Conservation (phyloP, 768 basidiomycete genomes). For the Solioccasus polychromus region DNA sequence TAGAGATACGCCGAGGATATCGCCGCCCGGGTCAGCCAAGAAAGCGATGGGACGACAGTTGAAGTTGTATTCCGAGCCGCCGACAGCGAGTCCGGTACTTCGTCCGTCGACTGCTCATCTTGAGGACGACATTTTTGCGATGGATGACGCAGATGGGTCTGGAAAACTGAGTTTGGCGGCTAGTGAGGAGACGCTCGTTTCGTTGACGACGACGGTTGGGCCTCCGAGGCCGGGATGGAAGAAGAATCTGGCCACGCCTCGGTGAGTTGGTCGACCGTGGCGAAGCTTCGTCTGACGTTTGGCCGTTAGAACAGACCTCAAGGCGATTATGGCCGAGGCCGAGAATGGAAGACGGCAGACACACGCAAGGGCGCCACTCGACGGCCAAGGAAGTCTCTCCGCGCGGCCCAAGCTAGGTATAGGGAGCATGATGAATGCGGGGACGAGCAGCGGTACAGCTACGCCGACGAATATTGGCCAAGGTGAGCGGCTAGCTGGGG, state of each 20-base stretch:
- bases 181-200: background rate
- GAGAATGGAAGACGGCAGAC: slow-evolving; percentile 32
- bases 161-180: slow-evolving; percentile 20
- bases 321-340: slow-evolving; percentile 81
- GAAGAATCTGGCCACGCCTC: slow-evolving; percentile 40
- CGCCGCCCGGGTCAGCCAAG: slow-evolving; percentile 27
- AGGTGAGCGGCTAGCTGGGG: slow-evolving; percentile 1
- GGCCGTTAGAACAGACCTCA: slow-evolving; percentile 72
- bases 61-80: slow-evolving; percentile 7
- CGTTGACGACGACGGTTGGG: background rate
- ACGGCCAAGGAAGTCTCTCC: slow-evolving; percentile 4
- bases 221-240: slow-evolving; percentile 45
- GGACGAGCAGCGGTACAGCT: background rate
- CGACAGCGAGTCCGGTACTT: slow-evolving; percentile 22
- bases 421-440: background rate
- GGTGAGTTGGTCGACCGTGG: slow-evolving; percentile 36
- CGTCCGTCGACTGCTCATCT: slow-evolving; percentile 10
- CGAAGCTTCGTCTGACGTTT: slow-evolving; percentile 10
- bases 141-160: slow-evolving; percentile 69
- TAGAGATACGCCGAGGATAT: slow-evolving; percentile 30
- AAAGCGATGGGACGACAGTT: slow-evolving; percentile 3
- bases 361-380: background rate
- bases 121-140: slow-evolving; percentile 73
- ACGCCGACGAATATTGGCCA: background rate
- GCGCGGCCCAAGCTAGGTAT: background rate